Evolutionary conservation across 257 asterid species (phyloP).

Genomic region (Ophiorrhiza pumila): DNA sequence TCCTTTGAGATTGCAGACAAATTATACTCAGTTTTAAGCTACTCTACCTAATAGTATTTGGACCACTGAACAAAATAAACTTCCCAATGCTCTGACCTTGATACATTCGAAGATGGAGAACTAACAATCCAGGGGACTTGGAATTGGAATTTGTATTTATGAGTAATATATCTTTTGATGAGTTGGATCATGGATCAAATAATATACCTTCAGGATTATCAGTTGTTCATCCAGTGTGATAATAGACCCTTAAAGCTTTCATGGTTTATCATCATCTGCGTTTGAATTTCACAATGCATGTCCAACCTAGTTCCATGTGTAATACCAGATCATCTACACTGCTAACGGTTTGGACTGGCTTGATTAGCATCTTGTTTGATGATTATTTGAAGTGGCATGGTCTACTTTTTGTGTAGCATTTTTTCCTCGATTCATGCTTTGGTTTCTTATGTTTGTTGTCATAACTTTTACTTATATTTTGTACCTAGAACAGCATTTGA

Average conservation of each 20-base stretch:
- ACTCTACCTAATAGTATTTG: neutral
- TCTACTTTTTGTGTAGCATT: neutral
- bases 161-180: neutral
- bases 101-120: neutral
- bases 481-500: slow-evolving; percentile 57
- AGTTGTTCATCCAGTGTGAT: neutral
- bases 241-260: slow-evolving; percentile 5
- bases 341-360: neutral
- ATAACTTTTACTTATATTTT: slow-evolving; percentile 16
- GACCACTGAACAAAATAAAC: neutral
- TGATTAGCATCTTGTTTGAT: slow-evolving; percentile 2
- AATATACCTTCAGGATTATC: neutral
- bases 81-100: neutral
- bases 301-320: neutral
- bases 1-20: no score
- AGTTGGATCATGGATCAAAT: neutral
- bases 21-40: no score
- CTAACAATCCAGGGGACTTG: neutral
- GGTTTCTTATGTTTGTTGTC: slow-evolving; percentile 5
- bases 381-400: neutral
- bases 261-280: neutral
- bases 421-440: slow-evolving; percentile 1
- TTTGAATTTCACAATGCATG: neutral
- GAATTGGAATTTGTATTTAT: neutral
- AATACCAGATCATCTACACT: neutral